Base-by-base conservation (phyloP, 495 filamentous ascomycete species). In the Bathelium albidoporum region DNA sequence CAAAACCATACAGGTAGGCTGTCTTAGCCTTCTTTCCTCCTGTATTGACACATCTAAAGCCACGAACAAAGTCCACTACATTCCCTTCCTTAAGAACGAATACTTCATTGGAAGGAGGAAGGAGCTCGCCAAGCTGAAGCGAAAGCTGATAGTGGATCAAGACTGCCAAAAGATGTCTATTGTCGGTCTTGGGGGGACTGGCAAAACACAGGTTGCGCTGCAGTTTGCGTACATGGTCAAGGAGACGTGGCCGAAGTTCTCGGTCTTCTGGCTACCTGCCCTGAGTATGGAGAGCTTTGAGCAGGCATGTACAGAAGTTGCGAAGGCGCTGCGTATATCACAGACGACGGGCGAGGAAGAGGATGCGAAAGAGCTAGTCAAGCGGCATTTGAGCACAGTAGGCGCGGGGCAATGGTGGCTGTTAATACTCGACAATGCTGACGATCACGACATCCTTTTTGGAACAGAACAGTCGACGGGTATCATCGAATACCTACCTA, bases 161-260 rank as follows among this genome's bases (percentile, higher is more conserved):
- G 16, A 63, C 26, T 18, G 65, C 62, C 0, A 39, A 69, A 65
- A 66, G 49, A 45, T 73, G 18, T 67, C 77, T 1, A 61, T 83
- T 2, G 62, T 64, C 36, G 81, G 81, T 0, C 71, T 81, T 10
- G 80, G 78, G 0, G 80, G 79, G 0, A 68, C 79, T 4, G 80
- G 79, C 0, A 84, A 83, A 61, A 80, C 81, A 0, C 80, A 81
- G 62, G 65, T 84, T 14, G 76, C 73, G 1, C 62, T 85, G 12
- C 75, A 80, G 61, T 59, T 82, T 41, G 74, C 75, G 0, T 78
- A 79, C 62, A 72, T 73, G 64, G 61, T 71, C 2, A 73, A 68
- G 64, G 73, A 76, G 12, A 58, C 66, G 22, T 55, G 74, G 5
- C 66, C 73, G 0, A 71, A 77, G 0, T 80, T 71, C 52, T 78